These are phyloP conservation scores for Malassezia vespertilionis DNA, from an alignment of 1,284 basidiomycete species.

Conservation along the genomic window DNA sequence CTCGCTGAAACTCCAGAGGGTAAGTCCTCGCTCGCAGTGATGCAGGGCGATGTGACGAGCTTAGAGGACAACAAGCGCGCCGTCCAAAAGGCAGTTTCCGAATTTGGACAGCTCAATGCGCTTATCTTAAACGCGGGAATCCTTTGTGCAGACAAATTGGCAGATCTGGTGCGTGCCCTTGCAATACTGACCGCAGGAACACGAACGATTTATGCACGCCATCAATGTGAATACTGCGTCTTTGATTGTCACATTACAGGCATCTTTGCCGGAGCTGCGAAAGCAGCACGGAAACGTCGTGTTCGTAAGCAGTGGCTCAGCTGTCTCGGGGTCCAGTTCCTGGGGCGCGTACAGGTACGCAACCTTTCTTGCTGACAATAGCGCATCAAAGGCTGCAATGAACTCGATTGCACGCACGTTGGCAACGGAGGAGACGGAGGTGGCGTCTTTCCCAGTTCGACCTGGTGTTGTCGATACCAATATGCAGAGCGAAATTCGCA, in stretches of 20 bases:
- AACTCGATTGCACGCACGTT: constrained; percentile 70
- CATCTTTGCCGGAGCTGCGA: constrained; percentile 59
- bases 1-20: constrained; percentile 50
- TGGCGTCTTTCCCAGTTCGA: constrained; percentile 65
- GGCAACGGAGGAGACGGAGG: constrained; percentile 63
- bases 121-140: constrained; percentile 69
- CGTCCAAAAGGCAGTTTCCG: constrained; percentile 56
- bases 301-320: constrained; percentile 71
- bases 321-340: constrained; percentile 57
- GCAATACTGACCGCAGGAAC: constrained; percentile 51
- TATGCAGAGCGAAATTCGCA: constrained; percentile 49
- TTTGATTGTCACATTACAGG: constrained; percentile 58
- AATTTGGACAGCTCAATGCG: constrained; percentile 59
- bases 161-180: constrained; percentile 5
- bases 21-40: constrained; percentile 32
- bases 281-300: constrained; percentile 57
- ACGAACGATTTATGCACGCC: constrained; percentile 53
- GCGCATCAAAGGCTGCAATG: constrained; percentile 58
- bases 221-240: constrained; percentile 74
- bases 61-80: constrained; percentile 56
- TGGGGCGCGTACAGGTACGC: constrained; percentile 64
- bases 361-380: not conserved
- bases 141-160: constrained; percentile 49
- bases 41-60: constrained; percentile 58
- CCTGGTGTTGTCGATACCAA: constrained; percentile 67